A percentile compares a stretch with the other conserved stretches of the same genome.
phyloP scores from a whole-genome alignment of 495 filamentous ascomycete genomes.

The Lasiosphaeris hirsuta region DNA sequence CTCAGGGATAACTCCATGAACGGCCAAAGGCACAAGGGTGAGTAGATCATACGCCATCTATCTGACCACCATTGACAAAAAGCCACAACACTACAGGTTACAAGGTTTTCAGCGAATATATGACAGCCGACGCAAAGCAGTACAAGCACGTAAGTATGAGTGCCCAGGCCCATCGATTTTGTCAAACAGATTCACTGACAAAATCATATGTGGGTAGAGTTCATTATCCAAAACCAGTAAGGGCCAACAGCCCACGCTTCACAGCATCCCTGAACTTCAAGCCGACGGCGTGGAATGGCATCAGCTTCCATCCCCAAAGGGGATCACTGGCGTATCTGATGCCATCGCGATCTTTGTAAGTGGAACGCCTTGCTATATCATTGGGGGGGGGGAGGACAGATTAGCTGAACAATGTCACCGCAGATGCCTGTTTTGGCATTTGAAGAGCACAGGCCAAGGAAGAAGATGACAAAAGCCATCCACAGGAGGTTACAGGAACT shows the following conservation, averaged over 20 bases:
- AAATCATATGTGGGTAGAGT: too few relatives aligned
- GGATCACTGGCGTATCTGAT: neutral
- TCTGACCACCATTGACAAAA: too few relatives aligned
- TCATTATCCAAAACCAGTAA: too few relatives aligned
- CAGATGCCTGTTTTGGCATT: constrained; percentile 6
- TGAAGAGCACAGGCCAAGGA: constrained; percentile 1
- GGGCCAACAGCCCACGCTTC: neutral
- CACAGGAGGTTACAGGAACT: neutral
- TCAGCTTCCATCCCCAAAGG: neutral
- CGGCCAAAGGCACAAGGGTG: neutral
- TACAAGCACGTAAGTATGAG: neutral
- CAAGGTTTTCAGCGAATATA: neutral
- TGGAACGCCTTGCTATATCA: neutral
- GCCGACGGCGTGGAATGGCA: neutral
- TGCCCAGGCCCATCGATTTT: too few relatives aligned
- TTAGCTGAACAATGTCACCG: neutral
- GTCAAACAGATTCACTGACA: too few relatives aligned
- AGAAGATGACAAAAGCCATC: neutral
- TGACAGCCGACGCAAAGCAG: neutral
- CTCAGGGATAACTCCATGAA: neutral
- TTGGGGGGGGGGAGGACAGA: too few relatives aligned
- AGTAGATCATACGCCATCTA: neutral
- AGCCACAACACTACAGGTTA: neutral
- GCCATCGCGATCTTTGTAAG: constrained; percentile 3
- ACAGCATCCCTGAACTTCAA: neutral